Conservation (phyloP, 805 yeast genomes). For the Saturnispora besseyi region DNA sequence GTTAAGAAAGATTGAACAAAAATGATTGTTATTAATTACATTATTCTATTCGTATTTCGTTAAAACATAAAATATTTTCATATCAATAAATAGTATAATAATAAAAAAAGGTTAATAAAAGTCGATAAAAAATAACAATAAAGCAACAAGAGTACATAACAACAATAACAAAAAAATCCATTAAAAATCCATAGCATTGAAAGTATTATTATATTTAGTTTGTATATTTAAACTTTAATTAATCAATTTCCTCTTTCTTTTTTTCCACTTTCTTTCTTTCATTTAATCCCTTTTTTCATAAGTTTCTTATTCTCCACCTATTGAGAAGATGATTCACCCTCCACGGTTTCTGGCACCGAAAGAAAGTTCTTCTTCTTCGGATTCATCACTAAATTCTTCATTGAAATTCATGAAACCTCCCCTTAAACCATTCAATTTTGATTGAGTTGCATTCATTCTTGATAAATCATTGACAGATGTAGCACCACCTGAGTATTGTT, state of each 20-base stretch:
- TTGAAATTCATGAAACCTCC: background rate
- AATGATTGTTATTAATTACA: background rate
- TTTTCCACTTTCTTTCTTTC: background rate
- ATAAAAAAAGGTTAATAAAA: background rate
- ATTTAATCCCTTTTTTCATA: background rate
- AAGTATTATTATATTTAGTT: background rate
- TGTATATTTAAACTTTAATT: background rate
- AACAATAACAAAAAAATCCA: background rate
- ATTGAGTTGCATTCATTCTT: conserved; percentile 2
- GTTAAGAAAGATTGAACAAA: background rate
- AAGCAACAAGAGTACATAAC: background rate
- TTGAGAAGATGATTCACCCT: background rate
- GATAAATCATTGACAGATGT: conserved; percentile 1
- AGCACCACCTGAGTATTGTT: background rate
- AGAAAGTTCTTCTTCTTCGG: conserved; percentile 5
- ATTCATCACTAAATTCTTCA: conserved; percentile 4
- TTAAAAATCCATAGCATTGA: background rate
- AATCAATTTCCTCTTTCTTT: background rate
- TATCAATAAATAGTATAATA: background rate
- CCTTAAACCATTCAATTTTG: background rate
- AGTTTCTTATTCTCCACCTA: background rate
- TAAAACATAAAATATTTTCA: background rate
- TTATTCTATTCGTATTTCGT: background rate
- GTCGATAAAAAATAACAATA: background rate
- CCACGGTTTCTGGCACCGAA: conserved; percentile 2